Evolutionary conservation across 805 yeast species (phyloP), one percentile per base, ranked within the genome.

Genomic region (Grigorovia humatica): DNA sequence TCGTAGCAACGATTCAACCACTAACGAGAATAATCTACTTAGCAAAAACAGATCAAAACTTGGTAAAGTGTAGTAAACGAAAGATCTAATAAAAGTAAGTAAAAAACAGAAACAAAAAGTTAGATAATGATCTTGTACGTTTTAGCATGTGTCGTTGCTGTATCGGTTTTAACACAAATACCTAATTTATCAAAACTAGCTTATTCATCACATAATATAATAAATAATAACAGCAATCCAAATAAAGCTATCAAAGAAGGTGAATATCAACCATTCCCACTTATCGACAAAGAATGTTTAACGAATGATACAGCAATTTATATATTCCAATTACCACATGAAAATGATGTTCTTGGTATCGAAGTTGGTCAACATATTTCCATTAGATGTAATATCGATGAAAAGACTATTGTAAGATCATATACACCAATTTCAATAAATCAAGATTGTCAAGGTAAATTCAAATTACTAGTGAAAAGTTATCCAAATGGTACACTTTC

Each of bases 361-460:
- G 96, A 96, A 52, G 83, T 88, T 63, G 98, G 98, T 50, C 97
- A 91, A 72, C 97, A 91, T 67, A 83, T 91, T 64, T 79, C 88
- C 46, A 81, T 90, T 60, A 79, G 80, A 19, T 91, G 95, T 18
- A 73, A 69, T 44, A 83, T 89, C 19, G 78, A 81, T 59, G 96
- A 84, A 51, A 86, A 86, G 70, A 90, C 85, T 61, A 75, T 88
- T 49, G 80, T 85, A 49, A 80, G 96, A 70, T 85, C 95, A 5
- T 90, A 91, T 72, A 89, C 96, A 6, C 96, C 97, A 49, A 82
- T 88, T 57, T 83, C 96, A 27, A 76, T 83, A 59, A 90, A 86
- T 66, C 69, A 71, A 35, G 85, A 81, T 55, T 80, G 82, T 54
- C 75, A 76, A 62, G 97, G 97, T 45, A 79, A 75, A 70, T 88